Base-by-base conservation (phyloP, 352 stramenopile genomes). In the Globisporangium uncinulatum region DNA sequence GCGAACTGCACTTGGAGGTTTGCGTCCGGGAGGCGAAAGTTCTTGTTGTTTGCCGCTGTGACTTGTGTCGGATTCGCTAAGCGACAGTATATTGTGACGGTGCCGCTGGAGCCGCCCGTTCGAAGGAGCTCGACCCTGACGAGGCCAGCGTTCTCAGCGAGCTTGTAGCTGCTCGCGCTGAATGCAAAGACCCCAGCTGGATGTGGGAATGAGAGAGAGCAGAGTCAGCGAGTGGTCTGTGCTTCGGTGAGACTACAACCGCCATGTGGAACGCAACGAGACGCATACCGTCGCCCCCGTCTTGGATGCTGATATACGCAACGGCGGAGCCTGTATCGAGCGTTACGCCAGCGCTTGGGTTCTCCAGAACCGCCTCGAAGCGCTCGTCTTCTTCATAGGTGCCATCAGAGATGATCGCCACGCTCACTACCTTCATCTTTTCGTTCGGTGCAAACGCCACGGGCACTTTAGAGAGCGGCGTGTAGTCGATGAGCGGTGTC, bases 11-110 rank as follows among this genome's bases (percentile, higher is more conserved):
- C 56, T 59, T 70, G 42, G 39, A 74, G 74, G 17, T 62, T 54
- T 1, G 70, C 54, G 48, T 83, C 65, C 0, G 49, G 56, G 15
- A 90, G 62, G 29, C 69, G 59, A 54, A 87, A 90, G 56, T 76
- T 88, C 47, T 83, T 87, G 62, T 73, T 79, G 47, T 70, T 71
- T n/a, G 69, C 69, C 1, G 79, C 79, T 5, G 79, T 90, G 3
- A 77, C 67, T 46, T 79, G 63, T 3, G 63, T 49, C 2, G 68
- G 71, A 31, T 74, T 88, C 0, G 66, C 57, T 6, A 87, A 51
- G 1, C 63, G 66, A 63, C 86, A 90, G n/a, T 51, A 45, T 0
- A 87, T 54, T 3, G 56, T 70, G 29, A 86, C 67, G 45, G 13
- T 63, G 4, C 67, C 70, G 56, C 66, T 83, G 2, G 71, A 47